Conservation (phyloP, 1,284 basidiomycete species). For the Singerocomus rubriflavus region DNA sequence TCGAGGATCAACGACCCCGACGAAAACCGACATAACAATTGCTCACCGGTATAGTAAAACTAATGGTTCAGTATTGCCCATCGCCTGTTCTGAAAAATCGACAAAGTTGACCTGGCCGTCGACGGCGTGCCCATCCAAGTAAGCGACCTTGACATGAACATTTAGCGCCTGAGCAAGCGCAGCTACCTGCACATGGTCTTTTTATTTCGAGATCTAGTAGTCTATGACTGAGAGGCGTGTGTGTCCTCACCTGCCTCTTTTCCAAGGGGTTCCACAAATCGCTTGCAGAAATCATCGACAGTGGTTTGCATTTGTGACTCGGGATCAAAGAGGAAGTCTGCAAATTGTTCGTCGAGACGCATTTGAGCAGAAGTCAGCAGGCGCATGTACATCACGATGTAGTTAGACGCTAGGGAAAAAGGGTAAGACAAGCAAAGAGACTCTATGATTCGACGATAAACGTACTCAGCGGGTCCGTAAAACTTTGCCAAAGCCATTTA, state of each 20-base stretch:
- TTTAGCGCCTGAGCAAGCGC: conserved; percentile 71
- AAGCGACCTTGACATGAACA: conserved; percentile 73
- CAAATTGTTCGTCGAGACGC: conserved; percentile 53
- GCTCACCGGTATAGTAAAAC: conserved; percentile 73
- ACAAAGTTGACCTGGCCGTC: conserved; percentile 65
- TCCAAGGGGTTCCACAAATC: conserved; percentile 76
- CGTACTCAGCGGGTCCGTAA: conserved; percentile 56
- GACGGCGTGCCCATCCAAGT: conserved; percentile 61
- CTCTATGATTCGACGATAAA: not conserved
- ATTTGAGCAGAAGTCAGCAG: conserved; percentile 83
- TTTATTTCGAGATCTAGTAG: conserved; percentile 3
- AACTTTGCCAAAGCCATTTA: conserved; percentile 41
- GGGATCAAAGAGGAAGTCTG: conserved; percentile 74
- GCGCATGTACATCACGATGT: conserved; percentile 73
- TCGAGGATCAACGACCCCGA: conserved; percentile 1
- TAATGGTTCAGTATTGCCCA: conserved; percentile 42
- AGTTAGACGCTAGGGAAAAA: conserved; percentile 53
- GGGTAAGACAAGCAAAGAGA: conserved; percentile 4
- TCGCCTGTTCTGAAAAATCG: conserved; percentile 53
- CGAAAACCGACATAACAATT: not conserved
- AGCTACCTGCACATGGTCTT: conserved; percentile 82
- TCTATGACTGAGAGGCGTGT: not conserved
- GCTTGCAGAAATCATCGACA: conserved; percentile 68
- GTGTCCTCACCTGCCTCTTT: conserved; percentile 71
- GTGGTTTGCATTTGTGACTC: conserved; percentile 50